Evolutionary conservation across 176 grass and related monocot species (phyloP).

Genomic region (Ensete glaucum): DNA sequence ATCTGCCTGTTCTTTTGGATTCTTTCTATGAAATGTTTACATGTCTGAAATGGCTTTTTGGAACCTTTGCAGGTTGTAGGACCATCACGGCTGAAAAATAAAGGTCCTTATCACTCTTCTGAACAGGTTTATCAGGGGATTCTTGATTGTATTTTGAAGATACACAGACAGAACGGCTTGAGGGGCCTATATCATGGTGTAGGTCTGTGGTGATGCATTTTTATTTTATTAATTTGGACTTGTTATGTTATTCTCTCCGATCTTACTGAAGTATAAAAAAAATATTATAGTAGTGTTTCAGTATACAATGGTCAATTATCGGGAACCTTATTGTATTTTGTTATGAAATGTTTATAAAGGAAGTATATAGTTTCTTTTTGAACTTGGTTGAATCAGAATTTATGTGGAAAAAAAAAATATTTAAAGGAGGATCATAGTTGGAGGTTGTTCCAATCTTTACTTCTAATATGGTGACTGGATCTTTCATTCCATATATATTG

Average conservation of each 20-base stretch:
- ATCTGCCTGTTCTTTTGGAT: not conserved
- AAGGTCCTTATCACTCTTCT: conserved; percentile 32
- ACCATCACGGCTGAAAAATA: conserved; percentile 31
- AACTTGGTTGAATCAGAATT: too few species aligned
- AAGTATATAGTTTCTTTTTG: too few species aligned
- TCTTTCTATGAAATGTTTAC: not conserved
- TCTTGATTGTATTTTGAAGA: conserved; percentile 75
- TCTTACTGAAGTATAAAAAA: not conserved
- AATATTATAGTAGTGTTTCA: too few species aligned
- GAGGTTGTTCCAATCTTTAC: too few species aligned
- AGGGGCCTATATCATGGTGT: conserved; percentile 82
- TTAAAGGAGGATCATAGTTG: too few species aligned
- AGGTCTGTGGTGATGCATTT: conserved; percentile 33
- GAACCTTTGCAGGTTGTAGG: conserved; percentile 43
- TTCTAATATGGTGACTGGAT: too few species aligned
- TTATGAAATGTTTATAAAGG: too few species aligned
- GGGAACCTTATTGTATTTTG: too few species aligned
- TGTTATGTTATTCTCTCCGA: not conserved
- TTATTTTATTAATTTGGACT: not conserved
- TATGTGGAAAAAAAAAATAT: too few species aligned
- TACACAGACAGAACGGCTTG: conserved; percentile 74
- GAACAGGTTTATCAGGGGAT: conserved; percentile 76
- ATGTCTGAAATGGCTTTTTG: not conserved
- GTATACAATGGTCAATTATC: too few species aligned
- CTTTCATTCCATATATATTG: too few species aligned